Evolutionary conservation across 2,329 filamentous ascomycete species (phyloP), one percentile per base, ranked within the genome.

Genomic region (Xylaria sp.): DNA sequence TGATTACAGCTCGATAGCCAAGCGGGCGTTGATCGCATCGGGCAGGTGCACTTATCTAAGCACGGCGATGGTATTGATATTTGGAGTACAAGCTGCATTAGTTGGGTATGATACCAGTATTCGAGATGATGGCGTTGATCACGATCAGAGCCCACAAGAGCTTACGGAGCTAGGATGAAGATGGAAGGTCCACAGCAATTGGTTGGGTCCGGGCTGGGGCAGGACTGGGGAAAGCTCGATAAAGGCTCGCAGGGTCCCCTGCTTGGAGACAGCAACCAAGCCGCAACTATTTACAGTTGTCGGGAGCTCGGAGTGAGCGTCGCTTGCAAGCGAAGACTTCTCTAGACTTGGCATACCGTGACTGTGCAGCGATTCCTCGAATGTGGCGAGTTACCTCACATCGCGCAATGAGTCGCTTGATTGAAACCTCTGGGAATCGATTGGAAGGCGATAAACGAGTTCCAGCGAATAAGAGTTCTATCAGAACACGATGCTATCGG

Each of bases 151-250:
- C 44, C 61, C 60, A 61, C 59, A 59, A 28, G 18, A 52, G 60
- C 56, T 46, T 37, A 52, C 48, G 52, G 60, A 71, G 69, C 69
- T 71, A 69, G 59, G 62, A 65, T 70, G 62, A 75, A 75, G 39
- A 73, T 34, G 72, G 74, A 75, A 76, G 74, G 74, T 76, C 71
- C 61, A 68, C 34, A 48, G 39, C 61, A 28, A 57, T 37, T 48
- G 20, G 41, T n/a, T 18, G 41, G 13, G 18, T 46, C 41, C n/a
- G 12, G 12, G 37, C 12, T 57, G 37, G 54, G 34, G 8, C 54
- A 12, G 18, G n/a, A 15, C 55, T 44, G 55, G 56, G 56, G 65
- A 65, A 58, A 65, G 64, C 65, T 68, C 57, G 61, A 65, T 65
- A 68, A 66, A 54, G 48, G 23, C 58, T 46, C 46, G 41, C 67